A percentile compares a stretch with the other conserved stretches of the same genome.
These are phyloP conservation scores for Septoria linicola DNA, from an alignment of 2,329 filamentous ascomycete genomes.

Conservation along the genomic window DNA sequence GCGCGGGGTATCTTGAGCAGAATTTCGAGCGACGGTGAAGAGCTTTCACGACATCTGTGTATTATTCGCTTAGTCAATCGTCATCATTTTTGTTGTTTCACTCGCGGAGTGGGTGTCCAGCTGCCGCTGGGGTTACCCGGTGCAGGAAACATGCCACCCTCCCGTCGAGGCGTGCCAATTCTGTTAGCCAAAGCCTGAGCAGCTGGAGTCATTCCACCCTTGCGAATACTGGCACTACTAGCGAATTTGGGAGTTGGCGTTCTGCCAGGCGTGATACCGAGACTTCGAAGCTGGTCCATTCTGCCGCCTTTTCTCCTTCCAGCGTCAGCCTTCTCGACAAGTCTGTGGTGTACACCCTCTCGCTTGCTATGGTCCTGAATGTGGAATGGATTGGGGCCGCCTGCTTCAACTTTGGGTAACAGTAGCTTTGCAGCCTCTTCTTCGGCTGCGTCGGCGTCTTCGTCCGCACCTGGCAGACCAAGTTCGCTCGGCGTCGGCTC, in stretches of 20 bases:
- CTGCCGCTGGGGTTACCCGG: constrained; percentile 7
- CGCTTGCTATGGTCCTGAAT: constrained; percentile 71
- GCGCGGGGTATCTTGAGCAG: constrained; percentile 4
- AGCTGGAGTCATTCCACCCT: constrained; percentile 65
- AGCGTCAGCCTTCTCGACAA: constrained; percentile 78
- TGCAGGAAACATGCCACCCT: constrained; percentile 23
- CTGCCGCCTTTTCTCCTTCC: constrained; percentile 64
- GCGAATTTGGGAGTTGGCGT: constrained; percentile 70
- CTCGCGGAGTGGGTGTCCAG: constrained; percentile 27
- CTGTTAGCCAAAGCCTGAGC: constrained; percentile 67
- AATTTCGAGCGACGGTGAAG: too few species aligned
- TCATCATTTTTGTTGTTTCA: constrained; percentile 20
- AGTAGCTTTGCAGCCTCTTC: constrained; percentile 42
- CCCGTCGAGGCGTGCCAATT: constrained; percentile 49
- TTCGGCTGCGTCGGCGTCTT: constrained; percentile 37
- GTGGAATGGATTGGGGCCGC: constrained; percentile 73
- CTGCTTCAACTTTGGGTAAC: constrained; percentile 49
- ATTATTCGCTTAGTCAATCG: constrained; percentile 1
- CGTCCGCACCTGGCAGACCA: constrained; percentile 45
- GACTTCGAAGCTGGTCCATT: constrained; percentile 35
- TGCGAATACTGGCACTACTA: constrained; percentile 51
- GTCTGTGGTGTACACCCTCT: constrained; percentile 78
- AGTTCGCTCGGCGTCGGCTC: constrained; percentile 60
- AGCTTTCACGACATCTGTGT: neutral
- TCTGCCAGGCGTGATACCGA: constrained; percentile 46